These are phyloP conservation scores for Capsicum chinense DNA, from an alignment of 257 asterid species.

Conservation along the genomic window DNA sequence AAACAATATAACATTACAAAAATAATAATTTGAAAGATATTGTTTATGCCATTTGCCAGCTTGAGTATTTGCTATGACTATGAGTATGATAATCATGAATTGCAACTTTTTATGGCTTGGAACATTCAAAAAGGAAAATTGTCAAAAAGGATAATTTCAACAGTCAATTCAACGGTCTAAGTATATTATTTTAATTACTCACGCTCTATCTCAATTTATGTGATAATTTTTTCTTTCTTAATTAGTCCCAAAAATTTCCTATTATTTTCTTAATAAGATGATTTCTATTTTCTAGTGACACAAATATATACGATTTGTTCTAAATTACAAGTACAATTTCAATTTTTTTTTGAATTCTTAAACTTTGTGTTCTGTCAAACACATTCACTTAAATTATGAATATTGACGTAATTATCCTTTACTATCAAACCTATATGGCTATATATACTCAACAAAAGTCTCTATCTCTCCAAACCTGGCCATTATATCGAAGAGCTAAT, in stretches of 20 bases:
- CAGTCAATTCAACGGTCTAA: not conserved
- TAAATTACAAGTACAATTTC: not conserved
- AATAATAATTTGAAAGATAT: not conserved
- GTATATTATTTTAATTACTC: not conserved
- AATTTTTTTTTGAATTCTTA: not conserved
- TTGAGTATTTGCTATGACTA: not conserved
- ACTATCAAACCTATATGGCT: not conserved
- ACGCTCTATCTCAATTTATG: not conserved
- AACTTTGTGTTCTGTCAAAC: not conserved
- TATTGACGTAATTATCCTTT: not conserved
- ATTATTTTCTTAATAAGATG: not conserved
- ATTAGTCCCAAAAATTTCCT: not conserved
- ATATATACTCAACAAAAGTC: not conserved
- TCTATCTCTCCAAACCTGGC: not conserved
- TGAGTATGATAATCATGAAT: not conserved
- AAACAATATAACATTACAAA: not conserved
- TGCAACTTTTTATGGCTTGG: not conserved
- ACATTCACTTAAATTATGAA: no score
- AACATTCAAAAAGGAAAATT: not conserved
- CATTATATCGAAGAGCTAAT: not conserved
- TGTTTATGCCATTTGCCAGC: not conserved
- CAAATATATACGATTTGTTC: not conserved
- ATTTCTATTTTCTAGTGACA: not conserved
- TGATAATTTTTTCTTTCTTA: not conserved
- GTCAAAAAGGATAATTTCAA: not conserved